Evolutionary conservation across 345 rosid species (phyloP), one percentile per base, ranked within the genome.

Genomic region (Jatropha curcas): DNA sequence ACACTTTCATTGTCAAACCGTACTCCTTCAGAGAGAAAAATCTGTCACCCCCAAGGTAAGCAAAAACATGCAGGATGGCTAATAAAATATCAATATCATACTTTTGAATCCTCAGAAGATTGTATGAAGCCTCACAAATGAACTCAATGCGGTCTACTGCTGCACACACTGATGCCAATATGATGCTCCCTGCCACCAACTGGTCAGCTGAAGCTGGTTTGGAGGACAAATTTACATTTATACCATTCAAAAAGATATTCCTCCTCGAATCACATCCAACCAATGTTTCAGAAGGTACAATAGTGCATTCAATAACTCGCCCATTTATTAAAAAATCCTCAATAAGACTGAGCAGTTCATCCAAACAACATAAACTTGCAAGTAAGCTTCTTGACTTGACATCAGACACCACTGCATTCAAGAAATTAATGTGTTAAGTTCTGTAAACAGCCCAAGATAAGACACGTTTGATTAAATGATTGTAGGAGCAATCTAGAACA

Each of bases 31-130:
- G 59, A 59, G 83, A 73, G 72, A 86, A 74, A 80, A 83, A 80
- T 31, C 73, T 82, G 41, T 81, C 83, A 55, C 96, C 90, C 69
- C 88, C 86, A 65, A 89, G 52, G 74, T 78, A 81, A 72, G 92
- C 90, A 81, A 92, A 87, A 71, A 88, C 75, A 64, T 92, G 98
- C 81, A 95, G 92, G 79, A 95, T 78, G 27, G 78, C 77, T 70
- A 95, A 83, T 74, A 82, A 71, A 77, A 72, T 66, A 17, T 83
- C 79, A 46, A 83, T 70, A 77, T 85, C 84, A 66, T 59, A 79
- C 58, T 60, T 64, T 58, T 19, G 80, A 59, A 45, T 78, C 63
- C 71, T 64, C 33, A 86, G 72, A 77, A 94, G 83, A 46, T 83
- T 87, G 80, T 79, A 88, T 41, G 90, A 91, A 71, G 88, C 85